These are phyloP conservation scores for Leccinum truebloodii DNA, from an alignment of 768 basidiomycete species.

Conservation along the genomic window DNA sequence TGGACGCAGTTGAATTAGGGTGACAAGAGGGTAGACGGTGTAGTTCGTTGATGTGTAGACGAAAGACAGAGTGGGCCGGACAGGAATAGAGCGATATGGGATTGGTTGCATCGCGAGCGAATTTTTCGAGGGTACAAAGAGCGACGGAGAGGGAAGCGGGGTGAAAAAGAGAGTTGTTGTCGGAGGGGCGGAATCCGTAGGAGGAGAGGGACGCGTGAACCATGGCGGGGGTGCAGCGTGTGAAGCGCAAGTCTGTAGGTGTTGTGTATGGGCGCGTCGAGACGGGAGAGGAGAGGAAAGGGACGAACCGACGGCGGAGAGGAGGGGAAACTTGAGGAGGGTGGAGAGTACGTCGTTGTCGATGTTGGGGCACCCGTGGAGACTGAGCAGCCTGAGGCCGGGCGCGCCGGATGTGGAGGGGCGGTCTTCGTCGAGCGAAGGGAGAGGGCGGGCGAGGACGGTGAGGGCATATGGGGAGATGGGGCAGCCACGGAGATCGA, in stretches of 20 bases:
- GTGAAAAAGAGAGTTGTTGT: constrained; percentile 39
- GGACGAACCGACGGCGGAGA: constrained; percentile 59
- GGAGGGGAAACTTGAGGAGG: constrained; percentile 53
- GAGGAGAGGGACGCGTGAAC: constrained; percentile 16
- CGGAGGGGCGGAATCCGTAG: constrained; percentile 30
- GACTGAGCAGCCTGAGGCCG: constrained; percentile 56
- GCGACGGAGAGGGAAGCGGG: constrained; percentile 42
- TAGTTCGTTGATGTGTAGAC: constrained; percentile 27
- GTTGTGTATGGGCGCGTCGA: constrained; percentile 3
- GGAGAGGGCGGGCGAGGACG: constrained; percentile 46
- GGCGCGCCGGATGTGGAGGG: constrained; percentile 46
- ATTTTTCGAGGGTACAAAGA: constrained; percentile 34
- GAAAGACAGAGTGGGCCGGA: constrained; percentile 27
- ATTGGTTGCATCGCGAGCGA: constrained; percentile 7
- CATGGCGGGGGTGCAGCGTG: constrained; percentile 38
- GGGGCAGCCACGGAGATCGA: constrained; percentile 61
- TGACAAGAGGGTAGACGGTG: constrained; percentile 1
- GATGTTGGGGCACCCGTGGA: constrained; percentile 55
- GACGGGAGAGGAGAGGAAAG: background rate
- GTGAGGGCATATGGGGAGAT: constrained; percentile 56
- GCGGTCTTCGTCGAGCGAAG: background rate
- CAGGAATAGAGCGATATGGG: constrained; percentile 33
- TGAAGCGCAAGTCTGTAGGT: constrained; percentile 50
- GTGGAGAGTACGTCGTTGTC: constrained; percentile 42
- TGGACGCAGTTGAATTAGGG: background rate